Percentiles rank a stretch among this genome's conserved stretches.
Conservation (phyloP, 176 grass and related monocot species). For the maize (Zea mays) region DNA sequence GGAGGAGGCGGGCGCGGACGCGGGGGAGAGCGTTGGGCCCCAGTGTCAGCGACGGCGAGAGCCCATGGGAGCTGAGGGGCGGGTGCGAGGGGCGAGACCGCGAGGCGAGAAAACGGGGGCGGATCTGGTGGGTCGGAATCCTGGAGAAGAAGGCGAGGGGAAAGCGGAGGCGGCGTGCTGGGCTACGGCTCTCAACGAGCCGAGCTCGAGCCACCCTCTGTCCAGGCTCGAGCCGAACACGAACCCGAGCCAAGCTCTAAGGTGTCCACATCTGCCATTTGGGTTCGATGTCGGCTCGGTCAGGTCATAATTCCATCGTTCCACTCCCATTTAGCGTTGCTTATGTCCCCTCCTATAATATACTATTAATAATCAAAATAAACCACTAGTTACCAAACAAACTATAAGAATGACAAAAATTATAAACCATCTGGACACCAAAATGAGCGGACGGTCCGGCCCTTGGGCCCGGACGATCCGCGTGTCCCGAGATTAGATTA, state of each 20-base stretch:
- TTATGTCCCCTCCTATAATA: neutral
- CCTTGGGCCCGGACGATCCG: no score
- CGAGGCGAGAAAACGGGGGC: constrained; percentile 18
- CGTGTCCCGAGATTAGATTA: no score
- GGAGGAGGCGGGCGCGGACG: neutral
- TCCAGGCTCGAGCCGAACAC: neutral
- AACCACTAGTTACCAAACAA: neutral
- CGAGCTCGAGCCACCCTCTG: neutral
- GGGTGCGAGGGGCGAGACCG: neutral
- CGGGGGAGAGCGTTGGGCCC: neutral
- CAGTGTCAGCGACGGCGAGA: constrained; percentile 35
- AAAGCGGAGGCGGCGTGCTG: constrained; percentile 21
- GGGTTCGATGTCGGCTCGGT: neutral
- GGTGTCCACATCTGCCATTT: no score
- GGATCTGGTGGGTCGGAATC: neutral
- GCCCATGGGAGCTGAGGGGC: neutral
- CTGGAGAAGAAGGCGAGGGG: constrained; percentile 27
- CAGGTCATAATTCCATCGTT: neutral
- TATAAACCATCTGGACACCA: no score
- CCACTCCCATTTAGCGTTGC: neutral
- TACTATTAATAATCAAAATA: neutral
- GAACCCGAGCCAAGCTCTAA: neutral
- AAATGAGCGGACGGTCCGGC: no score
- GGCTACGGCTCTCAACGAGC: constrained; percentile 1
- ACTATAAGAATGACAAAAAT: neutral